Evolutionary conservation across 2,329 filamentous ascomycete species (phyloP), one percentile per base, ranked within the genome.

Genomic region (Pseudocercospora fijiensis): DNA sequence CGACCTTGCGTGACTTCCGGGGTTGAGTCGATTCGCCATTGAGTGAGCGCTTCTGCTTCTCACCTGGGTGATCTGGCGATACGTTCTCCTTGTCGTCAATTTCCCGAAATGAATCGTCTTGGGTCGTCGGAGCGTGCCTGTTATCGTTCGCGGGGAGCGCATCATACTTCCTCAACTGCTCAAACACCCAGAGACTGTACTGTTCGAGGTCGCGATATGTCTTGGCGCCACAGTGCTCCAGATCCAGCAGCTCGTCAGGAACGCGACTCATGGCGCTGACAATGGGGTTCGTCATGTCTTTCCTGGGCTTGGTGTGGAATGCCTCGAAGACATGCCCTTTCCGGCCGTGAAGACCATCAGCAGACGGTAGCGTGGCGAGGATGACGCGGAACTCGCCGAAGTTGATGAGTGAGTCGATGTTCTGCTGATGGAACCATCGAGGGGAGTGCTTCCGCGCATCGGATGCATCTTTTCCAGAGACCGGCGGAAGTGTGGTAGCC

Each of bases 1-100:
- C 58, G 16, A 11, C 33, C n/a, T 41, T n/a, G 45, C 71, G 67
- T 24, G 57, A 75, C 64, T 78, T 78, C 73, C 70, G 78, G 18
- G 76, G 76, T 55, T 76, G 76, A 57, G 66, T 78, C 57, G 30
- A 3, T 10, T 24, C 26, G 9, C 16, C 3, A 16, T 37, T 8
- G 16, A 27, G 24, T 22, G 43, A 59, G 16, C 57, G 43, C 57
- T 51, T 59, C 0, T 26, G 57, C 57, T 59, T 59, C 43, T 49
- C 49, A 10, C 41, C 18, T 5, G 49, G 13, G 10, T 26, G 49
- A 26, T 27, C 49, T 52, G 49, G 49, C n/a, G 49, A 28, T 5
- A 28, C 11, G 24, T 49, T 30, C 57, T 59, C 18, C 45, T 59
- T 49, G 33, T 18, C 33, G 49, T 10, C 41, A 8, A 26, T 8